Base-by-base conservation (phyloP, 352 stramenopile genomes). In the Chrysophaeum taylorii region DNA sequence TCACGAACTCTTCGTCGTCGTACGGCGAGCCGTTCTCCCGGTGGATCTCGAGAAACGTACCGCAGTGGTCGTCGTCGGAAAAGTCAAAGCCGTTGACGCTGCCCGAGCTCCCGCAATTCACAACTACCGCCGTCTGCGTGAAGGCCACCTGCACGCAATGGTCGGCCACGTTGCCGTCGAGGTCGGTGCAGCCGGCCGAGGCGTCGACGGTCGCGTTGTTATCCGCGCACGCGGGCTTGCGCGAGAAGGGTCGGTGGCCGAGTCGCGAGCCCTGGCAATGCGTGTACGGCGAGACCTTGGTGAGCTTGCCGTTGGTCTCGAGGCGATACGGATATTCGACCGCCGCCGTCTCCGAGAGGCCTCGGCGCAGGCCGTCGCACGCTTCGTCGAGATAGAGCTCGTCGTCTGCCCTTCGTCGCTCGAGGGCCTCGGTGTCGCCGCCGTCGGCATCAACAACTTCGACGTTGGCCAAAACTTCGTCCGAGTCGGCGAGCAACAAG, bases 151-250 rank as follows among this genome's bases (percentile, higher is more conserved):
- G 76, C 45, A 86, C 57, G 68, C 78, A 86, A 67, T 85, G 67
- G 14, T 63, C 23, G 16, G 54, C 50, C 29, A 45, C 62, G 27
- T 73, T 76, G 25, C 76, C 77, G 16, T 41, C 54, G n/a, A 71
- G 39, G 41, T 70, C 74, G 54, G 66, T 76, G 45, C 77, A 84
- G 41, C 69, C 45, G 27, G 77, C 64, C 33, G 71, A 78, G 27
- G 79, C 68, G 66, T 82, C 71, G 33, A 87, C 81, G 37, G 81
- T 87, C 48, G 82, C 70, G 72, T 87, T 87, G 71, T 85, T 79
- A 73, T 87, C 81, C 64, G 75, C 81, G 68, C 81, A 87, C 12
- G 75, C 64, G 27, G 81, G 76, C 42, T 77, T 72, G 41, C 72
- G 60, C 23, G 57, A 64, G 52, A 69, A 81, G 12, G 53, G 64